Percentiles rank a stretch among this genome's conserved stretches.
Evolutionary conservation across 495 filamentous ascomycete species (phyloP).

Genomic region (Apiosordaria backusii): DNA sequence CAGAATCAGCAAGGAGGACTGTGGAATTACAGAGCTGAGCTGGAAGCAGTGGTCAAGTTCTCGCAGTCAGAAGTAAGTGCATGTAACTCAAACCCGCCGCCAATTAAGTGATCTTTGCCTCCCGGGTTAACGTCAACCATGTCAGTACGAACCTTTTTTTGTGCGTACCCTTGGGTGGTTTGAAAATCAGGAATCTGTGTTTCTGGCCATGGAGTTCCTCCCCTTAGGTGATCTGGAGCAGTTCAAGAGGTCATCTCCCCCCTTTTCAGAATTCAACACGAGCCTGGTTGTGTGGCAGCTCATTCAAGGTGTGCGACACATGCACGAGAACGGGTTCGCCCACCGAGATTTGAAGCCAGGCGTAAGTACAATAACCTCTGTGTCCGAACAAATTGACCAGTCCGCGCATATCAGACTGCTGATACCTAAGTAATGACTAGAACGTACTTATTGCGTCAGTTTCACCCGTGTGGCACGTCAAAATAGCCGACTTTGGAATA

Average conservation of each 20-base stretch:
- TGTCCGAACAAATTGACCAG: background rate
- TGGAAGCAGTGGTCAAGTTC: slow-evolving; percentile 19
- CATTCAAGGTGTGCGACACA: slow-evolving; percentile 41
- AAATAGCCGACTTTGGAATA: slow-evolving; percentile 51
- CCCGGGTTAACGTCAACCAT: background rate
- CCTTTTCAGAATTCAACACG: slow-evolving; percentile 30
- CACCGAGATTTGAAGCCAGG: slow-evolving; percentile 51
- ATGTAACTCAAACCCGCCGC: no score
- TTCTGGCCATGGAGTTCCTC: slow-evolving; percentile 43
- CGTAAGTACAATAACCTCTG: slow-evolving; percentile 13
- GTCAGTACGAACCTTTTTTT: slow-evolving; percentile 23
- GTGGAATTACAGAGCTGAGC: slow-evolving; percentile 12
- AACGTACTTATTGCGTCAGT: slow-evolving; percentile 14
- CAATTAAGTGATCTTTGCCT: no score
- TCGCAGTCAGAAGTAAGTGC: slow-evolving; percentile 6
- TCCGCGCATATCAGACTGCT: background rate
- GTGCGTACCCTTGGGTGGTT: slow-evolving; percentile 43
- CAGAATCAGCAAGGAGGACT: background rate
- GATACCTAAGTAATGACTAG: slow-evolving; percentile 14
- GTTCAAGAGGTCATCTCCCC: slow-evolving; percentile 14
- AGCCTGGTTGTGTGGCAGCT: slow-evolving; percentile 38
- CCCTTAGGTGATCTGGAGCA: slow-evolving; percentile 27
- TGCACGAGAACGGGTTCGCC: slow-evolving; percentile 47
- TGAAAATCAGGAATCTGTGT: slow-evolving; percentile 27
- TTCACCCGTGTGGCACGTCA: slow-evolving; percentile 38